These are phyloP conservation scores for Exophiala calicioides DNA, from an alignment of 2,329 filamentous ascomycete genomes.

Conservation along the genomic window DNA sequence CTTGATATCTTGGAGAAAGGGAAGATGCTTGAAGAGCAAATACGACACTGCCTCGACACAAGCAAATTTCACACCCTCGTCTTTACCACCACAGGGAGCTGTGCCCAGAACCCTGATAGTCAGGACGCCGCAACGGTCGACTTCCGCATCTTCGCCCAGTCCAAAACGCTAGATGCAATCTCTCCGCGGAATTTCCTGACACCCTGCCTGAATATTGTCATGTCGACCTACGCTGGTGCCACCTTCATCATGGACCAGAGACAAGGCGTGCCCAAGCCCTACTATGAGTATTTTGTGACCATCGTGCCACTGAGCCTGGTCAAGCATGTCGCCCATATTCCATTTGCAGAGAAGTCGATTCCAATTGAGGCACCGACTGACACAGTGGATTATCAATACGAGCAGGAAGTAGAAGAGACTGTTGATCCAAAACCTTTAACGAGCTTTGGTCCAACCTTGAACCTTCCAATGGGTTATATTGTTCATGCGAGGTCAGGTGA, in stretches of 20 bases:
- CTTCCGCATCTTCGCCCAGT: too few species aligned
- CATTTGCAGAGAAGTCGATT: not conserved
- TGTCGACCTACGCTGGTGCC: too few species aligned
- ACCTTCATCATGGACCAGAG: too few species aligned
- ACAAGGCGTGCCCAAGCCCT: too few species aligned
- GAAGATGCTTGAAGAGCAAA: slow-evolving; percentile 19
- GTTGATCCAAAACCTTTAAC: slow-evolving; percentile 11
- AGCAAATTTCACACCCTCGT: slow-evolving; percentile 40
- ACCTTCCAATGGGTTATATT: slow-evolving; percentile 44
- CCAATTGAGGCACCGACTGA: not conserved
- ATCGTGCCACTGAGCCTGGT: too few species aligned
- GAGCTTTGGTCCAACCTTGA: slow-evolving; percentile 32
- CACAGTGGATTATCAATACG: slow-evolving; percentile 3
- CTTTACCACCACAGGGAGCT: slow-evolving; percentile 39
- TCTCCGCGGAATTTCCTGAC: too few species aligned
- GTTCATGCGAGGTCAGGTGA: slow-evolving; percentile 46
- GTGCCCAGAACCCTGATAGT: slow-evolving; percentile 40
- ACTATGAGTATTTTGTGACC: too few species aligned
- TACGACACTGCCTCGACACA: slow-evolving; percentile 27
- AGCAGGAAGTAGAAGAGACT: slow-evolving; percentile 10
- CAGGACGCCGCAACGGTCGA: slow-evolving; percentile 45
- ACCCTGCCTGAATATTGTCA: too few species aligned
- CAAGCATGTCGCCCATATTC: too few species aligned
- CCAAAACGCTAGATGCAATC: too few species aligned
- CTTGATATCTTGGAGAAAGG: slow-evolving; percentile 49